Evolutionary conservation across 495 filamentous ascomycete species (phyloP).

Genomic region (Penicillium odoratum): DNA sequence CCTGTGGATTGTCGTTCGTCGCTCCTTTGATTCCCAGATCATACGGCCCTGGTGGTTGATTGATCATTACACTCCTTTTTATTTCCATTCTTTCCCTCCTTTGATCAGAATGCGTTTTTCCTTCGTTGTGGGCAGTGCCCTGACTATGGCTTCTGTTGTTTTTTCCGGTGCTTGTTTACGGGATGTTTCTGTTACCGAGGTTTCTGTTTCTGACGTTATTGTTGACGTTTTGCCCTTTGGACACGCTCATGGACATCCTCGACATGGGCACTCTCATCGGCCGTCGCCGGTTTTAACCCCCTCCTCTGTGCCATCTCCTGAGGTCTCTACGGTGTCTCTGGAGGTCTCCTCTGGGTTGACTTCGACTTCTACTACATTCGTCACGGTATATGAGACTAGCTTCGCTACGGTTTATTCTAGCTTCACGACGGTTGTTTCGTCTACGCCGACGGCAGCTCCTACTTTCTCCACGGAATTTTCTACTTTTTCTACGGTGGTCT

Average conservation of each 20-base stretch:
- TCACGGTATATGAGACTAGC: not conserved
- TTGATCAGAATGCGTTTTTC: slow-evolving; percentile 15
- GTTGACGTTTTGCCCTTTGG: not conserved
- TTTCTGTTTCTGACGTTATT: not conserved
- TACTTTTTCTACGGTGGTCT: no score
- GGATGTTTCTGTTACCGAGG: not conserved
- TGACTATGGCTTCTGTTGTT: slow-evolving; percentile 14
- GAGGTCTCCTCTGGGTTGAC: not conserved
- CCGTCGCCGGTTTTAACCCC: not conserved
- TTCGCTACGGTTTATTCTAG: not conserved
- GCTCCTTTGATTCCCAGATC: slow-evolving; percentile 6
- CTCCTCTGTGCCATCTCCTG: no score
- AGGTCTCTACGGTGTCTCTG: not conserved
- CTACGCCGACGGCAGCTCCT: not conserved
- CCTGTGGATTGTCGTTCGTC: not conserved
- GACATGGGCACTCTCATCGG: not conserved
- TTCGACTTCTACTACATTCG: not conserved
- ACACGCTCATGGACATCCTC: not conserved
- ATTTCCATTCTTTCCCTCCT: not conserved
- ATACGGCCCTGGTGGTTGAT: slow-evolving; percentile 1
- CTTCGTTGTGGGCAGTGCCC: slow-evolving; percentile 9
- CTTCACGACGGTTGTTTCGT: not conserved
- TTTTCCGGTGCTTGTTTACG: not conserved
- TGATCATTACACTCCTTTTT: slow-evolving; percentile 14
- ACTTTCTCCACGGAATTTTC: not conserved